Conservation (phyloP, 768 basidiomycete species). For the Boletus rubescentipes region DNA sequence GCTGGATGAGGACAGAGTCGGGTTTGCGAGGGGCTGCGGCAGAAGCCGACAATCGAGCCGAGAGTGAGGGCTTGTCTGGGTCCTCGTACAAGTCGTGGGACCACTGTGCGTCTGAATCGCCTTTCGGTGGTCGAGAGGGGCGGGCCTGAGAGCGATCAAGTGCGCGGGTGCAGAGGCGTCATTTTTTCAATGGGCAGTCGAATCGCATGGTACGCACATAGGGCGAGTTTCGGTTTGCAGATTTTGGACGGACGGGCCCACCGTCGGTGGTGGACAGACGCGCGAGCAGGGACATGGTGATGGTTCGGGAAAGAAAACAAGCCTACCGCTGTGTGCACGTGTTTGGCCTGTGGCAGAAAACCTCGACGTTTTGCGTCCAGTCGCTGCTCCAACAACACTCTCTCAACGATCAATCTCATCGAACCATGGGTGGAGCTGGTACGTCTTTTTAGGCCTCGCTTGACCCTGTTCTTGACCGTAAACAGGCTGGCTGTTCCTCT, state of each 20-base stretch:
- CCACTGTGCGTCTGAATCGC: slow-evolving; percentile 66
- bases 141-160: slow-evolving; percentile 24
- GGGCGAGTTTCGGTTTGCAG: slow-evolving; percentile 31
- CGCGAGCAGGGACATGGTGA: slow-evolving; percentile 31
- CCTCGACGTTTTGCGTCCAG: background rate
- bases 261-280: slow-evolving; percentile 28
- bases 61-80: slow-evolving; percentile 54
- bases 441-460: slow-evolving; percentile 18
- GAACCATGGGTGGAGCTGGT: slow-evolving; percentile 45
- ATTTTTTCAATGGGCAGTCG: slow-evolving; percentile 25
- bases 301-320: slow-evolving; percentile 10
- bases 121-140: slow-evolving; percentile 58
- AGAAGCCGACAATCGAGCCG: slow-evolving; percentile 51
- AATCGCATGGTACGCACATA: slow-evolving; percentile 36
- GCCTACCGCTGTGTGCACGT: slow-evolving; percentile 19
- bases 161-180: background rate
- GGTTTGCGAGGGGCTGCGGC: slow-evolving; percentile 49
- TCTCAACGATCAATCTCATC: background rate
- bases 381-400: background rate
- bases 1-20: slow-evolving; percentile 54
- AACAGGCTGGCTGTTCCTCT: slow-evolving; percentile 94
- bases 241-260: slow-evolving; percentile 33
- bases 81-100: slow-evolving; percentile 69
- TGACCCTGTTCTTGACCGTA: background rate
- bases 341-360: slow-evolving; percentile 33